Evolutionary conservation across 176 grass and related monocot species (phyloP).

Genomic region (Oryza rufipogon): DNA sequence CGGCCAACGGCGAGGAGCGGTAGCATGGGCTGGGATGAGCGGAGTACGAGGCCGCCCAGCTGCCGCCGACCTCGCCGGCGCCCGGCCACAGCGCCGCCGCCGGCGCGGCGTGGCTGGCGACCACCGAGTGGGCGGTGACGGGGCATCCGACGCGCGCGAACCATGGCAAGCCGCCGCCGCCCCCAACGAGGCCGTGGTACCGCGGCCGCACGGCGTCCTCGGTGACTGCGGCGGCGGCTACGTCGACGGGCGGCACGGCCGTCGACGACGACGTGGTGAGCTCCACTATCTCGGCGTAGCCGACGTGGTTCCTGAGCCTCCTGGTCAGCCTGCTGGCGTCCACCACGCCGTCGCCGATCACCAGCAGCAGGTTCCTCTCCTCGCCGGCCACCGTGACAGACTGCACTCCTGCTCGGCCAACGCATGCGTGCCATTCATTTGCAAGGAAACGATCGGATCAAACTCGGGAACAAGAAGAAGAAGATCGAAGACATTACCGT

Average conservation of each 20-base stretch:
- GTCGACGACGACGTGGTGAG: background rate
- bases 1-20: background rate
- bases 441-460: no score
- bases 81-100: no score
- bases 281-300: slow-evolving; percentile 3
- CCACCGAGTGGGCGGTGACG: background rate
- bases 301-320: background rate
- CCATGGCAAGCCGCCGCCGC: background rate
- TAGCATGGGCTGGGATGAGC: background rate
- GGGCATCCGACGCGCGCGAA: background rate
- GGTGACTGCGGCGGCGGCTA: background rate
- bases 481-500: no score
- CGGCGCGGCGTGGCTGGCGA: no score
- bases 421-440: no score
- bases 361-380: no score
- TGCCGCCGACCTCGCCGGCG: no score
- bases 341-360: no score
- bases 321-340: no score
- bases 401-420: no score
- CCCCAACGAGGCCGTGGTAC: background rate
- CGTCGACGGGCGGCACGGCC: background rate
- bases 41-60: background rate
- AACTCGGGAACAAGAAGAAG: no score
- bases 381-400: no score
- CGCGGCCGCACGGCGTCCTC: background rate